phyloP scores from a whole-genome alignment of 2,329 filamentous ascomycete genomes.

The Aplosporella prunicola region DNA sequence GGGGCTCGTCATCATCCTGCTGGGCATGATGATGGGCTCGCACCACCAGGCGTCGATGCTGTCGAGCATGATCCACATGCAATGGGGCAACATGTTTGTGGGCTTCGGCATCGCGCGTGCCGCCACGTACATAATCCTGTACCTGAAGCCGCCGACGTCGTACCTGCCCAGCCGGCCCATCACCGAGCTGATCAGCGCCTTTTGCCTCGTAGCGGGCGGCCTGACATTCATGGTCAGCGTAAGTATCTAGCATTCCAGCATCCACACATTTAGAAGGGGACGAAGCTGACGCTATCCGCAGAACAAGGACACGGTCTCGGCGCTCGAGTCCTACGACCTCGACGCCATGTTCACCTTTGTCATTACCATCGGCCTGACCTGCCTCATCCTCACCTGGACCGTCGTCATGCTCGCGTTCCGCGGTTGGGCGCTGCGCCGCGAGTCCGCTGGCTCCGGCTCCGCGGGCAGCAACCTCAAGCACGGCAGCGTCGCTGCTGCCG shows the following conservation, averaged over 20 bases:
- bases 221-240: slow-evolving; percentile 81
- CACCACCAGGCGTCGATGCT: slow-evolving; percentile 78
- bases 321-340: slow-evolving; percentile 67
- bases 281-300: not conserved
- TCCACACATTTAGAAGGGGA: no score
- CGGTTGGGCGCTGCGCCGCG: slow-evolving; percentile 59
- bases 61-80: slow-evolving; percentile 84
- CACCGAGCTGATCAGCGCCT: slow-evolving; percentile 77
- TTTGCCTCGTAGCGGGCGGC: slow-evolving; percentile 79
- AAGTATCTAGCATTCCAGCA: not conserved
- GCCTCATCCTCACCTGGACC: slow-evolving; percentile 77
- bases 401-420: slow-evolving; percentile 72
- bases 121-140: slow-evolving; percentile 71
- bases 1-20: slow-evolving; percentile 71
- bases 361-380: slow-evolving; percentile 72
- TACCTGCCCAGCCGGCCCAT: slow-evolving; percentile 75
- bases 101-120: slow-evolving; percentile 70
- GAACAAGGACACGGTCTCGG: slow-evolving; percentile 62
- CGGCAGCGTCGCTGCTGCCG: no score
- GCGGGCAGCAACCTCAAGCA: no score
- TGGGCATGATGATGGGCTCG: slow-evolving; percentile 92
- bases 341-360: slow-evolving; percentile 94
- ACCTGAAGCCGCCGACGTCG: slow-evolving; percentile 70
- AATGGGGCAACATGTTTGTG: slow-evolving; percentile 81
- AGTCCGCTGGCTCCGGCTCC: slow-evolving; percentile 15